A percentile compares a stretch with the other conserved stretches of the same genome.
These are phyloP conservation scores for Agrocybe pediades DNA, from an alignment of 768 basidiomycete genomes.

Conservation along the genomic window DNA sequence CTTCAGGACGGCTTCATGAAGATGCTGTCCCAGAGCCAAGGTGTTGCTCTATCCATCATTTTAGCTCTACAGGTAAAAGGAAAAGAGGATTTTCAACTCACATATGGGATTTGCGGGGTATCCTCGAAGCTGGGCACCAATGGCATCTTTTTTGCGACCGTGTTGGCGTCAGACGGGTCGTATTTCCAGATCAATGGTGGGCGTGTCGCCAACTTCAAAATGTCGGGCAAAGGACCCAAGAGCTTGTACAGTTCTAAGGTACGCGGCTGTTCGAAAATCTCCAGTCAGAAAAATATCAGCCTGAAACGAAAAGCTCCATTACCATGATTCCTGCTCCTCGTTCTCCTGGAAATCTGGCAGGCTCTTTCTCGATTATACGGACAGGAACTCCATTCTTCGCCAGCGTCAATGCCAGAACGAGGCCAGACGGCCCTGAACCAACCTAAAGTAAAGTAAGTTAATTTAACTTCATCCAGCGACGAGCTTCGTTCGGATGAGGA, in stretches of 20 bases:
- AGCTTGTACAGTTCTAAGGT: constrained; percentile 44
- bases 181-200: constrained; percentile 31
- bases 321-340: constrained; percentile 41
- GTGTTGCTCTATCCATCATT: background rate
- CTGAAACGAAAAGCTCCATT: background rate
- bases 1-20: constrained; percentile 36
- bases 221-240: constrained; percentile 37
- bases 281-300: background rate
- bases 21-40: constrained; percentile 28
- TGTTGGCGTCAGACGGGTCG: constrained; percentile 28
- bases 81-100: constrained; percentile 16
- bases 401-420: constrained; percentile 41
- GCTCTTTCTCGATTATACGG: constrained; percentile 52
- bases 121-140: constrained; percentile 25
- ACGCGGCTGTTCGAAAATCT: constrained; percentile 34
- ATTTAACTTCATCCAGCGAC: background rate
- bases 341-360: constrained; percentile 31
- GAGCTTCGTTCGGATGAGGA: background rate
- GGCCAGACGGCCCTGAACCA: constrained; percentile 47
- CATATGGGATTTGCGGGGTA: constrained; percentile 31
- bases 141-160: constrained; percentile 23
- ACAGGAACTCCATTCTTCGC: constrained; percentile 47
- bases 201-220: constrained; percentile 24
- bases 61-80: background rate
- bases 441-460: constrained; percentile 25